Evolutionary conservation across 78 protist genomes (phyloP).

Genomic region (Ministeria vibrans): DNA sequence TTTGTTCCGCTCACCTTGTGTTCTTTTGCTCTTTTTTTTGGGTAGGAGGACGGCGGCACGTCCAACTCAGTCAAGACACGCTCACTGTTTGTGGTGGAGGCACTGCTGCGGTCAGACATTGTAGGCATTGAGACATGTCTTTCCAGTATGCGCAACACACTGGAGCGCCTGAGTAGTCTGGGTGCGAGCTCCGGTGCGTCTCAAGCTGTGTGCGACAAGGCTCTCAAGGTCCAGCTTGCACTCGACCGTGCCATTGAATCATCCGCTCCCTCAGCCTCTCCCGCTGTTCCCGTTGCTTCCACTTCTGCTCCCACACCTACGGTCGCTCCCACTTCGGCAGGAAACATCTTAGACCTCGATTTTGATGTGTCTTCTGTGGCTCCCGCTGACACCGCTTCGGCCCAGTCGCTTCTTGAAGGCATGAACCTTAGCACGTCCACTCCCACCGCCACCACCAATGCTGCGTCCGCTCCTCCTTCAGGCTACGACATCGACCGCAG

Average conservation of each 20-base stretch:
- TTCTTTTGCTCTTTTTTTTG: no score
- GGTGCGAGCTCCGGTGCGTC: no score
- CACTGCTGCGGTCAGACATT: background rate
- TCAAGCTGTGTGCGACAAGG: background rate
- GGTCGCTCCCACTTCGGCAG: background rate
- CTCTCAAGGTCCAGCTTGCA: background rate
- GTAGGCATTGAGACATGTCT: background rate
- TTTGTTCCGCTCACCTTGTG: no score
- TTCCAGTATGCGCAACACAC: background rate
- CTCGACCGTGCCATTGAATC: background rate
- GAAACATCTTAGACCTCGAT: background rate
- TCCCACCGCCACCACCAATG: background rate
- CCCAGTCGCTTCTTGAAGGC: background rate
- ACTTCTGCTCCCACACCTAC: background rate
- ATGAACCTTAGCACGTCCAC: background rate
- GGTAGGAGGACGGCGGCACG: no score
- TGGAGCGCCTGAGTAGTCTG: background rate
- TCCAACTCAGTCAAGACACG: no score
- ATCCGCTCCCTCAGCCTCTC: background rate
- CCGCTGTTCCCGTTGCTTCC: no score
- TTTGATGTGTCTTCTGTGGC: background rate
- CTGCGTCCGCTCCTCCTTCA: background rate
- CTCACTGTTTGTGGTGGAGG: conserved; percentile 4
- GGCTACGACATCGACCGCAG: background rate
- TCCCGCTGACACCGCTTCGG: background rate